A percentile compares a stretch with the other conserved stretches of the same genome.
These are phyloP conservation scores for Ganoderma resinaceum DNA, from an alignment of 1,284 basidiomycete genomes.

Conservation along the genomic window DNA sequence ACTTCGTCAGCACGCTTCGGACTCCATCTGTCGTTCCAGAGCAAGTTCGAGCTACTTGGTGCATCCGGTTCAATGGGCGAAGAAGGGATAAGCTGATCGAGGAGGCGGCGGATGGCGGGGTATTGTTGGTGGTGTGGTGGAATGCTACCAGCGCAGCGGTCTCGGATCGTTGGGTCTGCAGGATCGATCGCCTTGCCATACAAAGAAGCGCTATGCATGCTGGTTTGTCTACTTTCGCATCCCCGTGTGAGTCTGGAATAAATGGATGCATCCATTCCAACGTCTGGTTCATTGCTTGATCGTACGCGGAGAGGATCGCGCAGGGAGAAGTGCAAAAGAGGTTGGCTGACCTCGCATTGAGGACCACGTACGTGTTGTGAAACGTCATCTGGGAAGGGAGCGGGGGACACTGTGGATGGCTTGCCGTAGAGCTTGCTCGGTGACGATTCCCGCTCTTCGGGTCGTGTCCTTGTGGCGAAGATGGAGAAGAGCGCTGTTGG, in stretches of 20 bases:
- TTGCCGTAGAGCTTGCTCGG: slow-evolving; percentile 8
- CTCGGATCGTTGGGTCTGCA: slow-evolving; percentile 1
- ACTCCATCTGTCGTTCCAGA: slow-evolving; percentile 82
- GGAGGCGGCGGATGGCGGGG: slow-evolving; percentile 62
- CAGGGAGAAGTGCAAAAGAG: slow-evolving; percentile 23
- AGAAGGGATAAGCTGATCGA: slow-evolving; percentile 30
- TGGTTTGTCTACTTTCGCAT: not conserved
- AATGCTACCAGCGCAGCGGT: slow-evolving; percentile 15
- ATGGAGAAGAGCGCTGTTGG: slow-evolving; percentile 41
- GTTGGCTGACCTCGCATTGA: slow-evolving; percentile 45
- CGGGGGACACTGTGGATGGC: slow-evolving; percentile 18
- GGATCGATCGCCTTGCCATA: not conserved
- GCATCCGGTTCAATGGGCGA: slow-evolving; percentile 7
- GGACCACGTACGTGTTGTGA: slow-evolving; percentile 71
- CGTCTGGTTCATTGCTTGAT: not conserved
- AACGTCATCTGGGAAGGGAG: slow-evolving; percentile 57
- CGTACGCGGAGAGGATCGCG: slow-evolving; percentile 23
- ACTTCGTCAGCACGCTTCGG: slow-evolving; percentile 79
- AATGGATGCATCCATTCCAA: not conserved
- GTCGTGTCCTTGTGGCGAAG: slow-evolving; percentile 37
- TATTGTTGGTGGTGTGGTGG: slow-evolving; percentile 40
- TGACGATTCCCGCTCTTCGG: slow-evolving; percentile 6
- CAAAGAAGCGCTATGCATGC: not conserved
- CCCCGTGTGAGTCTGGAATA: slow-evolving; percentile 9
- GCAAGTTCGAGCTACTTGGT: slow-evolving; percentile 47